Evolutionary conservation across 148 eudicot genomes (phyloP).

Genomic region (Vaccinium corymbosum): DNA sequence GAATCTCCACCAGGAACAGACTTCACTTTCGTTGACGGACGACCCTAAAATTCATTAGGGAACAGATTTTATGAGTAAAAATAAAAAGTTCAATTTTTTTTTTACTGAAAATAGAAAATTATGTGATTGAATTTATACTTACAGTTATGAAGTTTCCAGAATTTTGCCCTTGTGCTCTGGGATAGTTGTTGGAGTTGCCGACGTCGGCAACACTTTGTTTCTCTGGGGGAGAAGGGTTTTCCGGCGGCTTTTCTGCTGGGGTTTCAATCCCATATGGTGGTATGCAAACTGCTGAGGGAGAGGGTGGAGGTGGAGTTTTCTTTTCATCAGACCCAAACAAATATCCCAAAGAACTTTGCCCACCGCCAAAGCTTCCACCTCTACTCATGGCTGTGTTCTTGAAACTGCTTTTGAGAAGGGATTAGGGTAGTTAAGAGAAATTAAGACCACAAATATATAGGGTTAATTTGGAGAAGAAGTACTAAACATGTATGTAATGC

Average conservation of each 20-base stretch:
- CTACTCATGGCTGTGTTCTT: slow-evolving; percentile 45
- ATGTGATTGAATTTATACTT: slow-evolving; percentile 23
- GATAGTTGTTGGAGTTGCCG: slow-evolving; percentile 24
- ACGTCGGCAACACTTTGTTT: slow-evolving; percentile 7
- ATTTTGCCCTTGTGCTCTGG: slow-evolving; percentile 46
- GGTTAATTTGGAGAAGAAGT: neutral
- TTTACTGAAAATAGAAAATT: neutral
- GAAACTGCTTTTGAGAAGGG: neutral
- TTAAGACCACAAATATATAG: slow-evolving; percentile 9
- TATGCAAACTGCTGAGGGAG: slow-evolving; percentile 20
- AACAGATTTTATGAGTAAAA: neutral
- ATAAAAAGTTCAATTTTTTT: neutral
- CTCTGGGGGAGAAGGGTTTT: slow-evolving; percentile 20
- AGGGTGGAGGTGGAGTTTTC: slow-evolving; percentile 30
- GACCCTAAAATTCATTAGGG: slow-evolving; percentile 32
- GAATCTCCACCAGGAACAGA: slow-evolving; percentile 83
- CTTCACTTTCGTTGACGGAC: slow-evolving; percentile 70
- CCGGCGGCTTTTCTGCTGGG: slow-evolving; percentile 21
- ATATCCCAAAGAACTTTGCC: slow-evolving; percentile 74
- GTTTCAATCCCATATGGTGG: slow-evolving; percentile 4
- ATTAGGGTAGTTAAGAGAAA: neutral
- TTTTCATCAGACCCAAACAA: slow-evolving; percentile 53
- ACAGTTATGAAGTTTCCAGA: slow-evolving; percentile 57
- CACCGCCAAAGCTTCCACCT: slow-evolving; percentile 73
- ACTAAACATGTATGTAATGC: neutral